A percentile compares a stretch with the other conserved stretches of the same genome.
phyloP scores from a whole-genome alignment of 1,139 yeast species.

The Kodamaea ohmeri region DNA sequence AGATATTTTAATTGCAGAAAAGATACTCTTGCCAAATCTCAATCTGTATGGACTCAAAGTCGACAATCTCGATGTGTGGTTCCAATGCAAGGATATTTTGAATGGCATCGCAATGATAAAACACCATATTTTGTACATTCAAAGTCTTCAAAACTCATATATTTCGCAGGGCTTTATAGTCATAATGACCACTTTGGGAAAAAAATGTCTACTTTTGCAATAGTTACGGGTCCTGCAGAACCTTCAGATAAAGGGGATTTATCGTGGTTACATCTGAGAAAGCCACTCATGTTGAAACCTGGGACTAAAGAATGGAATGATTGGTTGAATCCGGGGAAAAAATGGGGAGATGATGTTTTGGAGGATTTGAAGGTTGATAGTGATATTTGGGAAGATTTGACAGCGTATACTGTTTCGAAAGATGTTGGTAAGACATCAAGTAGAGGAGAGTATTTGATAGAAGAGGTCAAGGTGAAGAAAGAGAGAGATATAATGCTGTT shows the following conservation, averaged over 20 bases:
- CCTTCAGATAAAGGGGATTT: conserved; percentile 41
- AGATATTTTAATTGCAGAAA: conserved; percentile 59
- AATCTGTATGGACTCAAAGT: conserved; percentile 51
- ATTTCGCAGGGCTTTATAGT: conserved; percentile 69
- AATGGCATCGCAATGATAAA: conserved; percentile 59
- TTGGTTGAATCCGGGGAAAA: conserved; percentile 58
- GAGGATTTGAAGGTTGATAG: conserved; percentile 41
- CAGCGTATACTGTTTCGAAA: conserved; percentile 53
- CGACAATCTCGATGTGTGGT: conserved; percentile 57
- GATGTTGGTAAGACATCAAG: conserved; percentile 60
- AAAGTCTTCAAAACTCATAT: conserved; percentile 50
- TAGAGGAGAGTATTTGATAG: conserved; percentile 15
- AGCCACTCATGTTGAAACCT: conserved; percentile 70
- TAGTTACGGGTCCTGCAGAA: conserved; percentile 71
- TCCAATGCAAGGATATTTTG: conserved; percentile 82
- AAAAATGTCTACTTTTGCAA: conserved; percentile 56
- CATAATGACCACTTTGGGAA: conserved; percentile 37
- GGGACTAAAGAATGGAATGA: conserved; percentile 51
- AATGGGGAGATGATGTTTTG: conserved; percentile 37
- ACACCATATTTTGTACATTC: conserved; percentile 66
- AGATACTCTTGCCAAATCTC: conserved; percentile 48
- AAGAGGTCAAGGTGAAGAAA: conserved; percentile 19
- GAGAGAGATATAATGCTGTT: conserved; percentile 29
- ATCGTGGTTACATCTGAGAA: conserved; percentile 70
- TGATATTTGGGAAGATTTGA: conserved; percentile 25